Evolutionary conservation across 2,329 filamentous ascomycete species (phyloP), one percentile per base, ranked within the genome.

Genomic region (Cladorrhinum sp.): DNA sequence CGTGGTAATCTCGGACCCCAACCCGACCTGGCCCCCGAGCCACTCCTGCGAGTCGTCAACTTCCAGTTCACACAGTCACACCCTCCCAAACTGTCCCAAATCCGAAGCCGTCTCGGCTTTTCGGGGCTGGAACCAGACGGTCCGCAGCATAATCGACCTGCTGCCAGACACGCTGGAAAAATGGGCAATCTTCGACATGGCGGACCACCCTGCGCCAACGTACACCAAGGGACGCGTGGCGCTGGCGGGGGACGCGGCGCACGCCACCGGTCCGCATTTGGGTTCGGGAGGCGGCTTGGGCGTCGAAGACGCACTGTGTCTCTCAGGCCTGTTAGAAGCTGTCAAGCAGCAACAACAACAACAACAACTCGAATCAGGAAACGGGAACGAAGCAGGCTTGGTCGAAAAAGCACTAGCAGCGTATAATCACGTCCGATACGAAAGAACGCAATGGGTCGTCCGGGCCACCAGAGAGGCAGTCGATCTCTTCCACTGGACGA

Each of bases 221-320:
- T 86, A 81, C 64, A 69, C 73, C 33, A 71, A 73, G 18, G 79
- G 75, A 0, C 70, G 73, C 2, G 70, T 83, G 0, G 79, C 79
- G 54, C 65, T 86, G 5, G 73, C 83, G 0, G 83, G 83, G 1
- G 83, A 86, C 63, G 82, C 83, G 2, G 84, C 84, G 6, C 84
- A 86, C 62, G 82, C 83, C 0, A 73, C 76, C 0, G 81, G 80
- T 0, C 83, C 83, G 2, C 82, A 85, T 68, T 77, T 82, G 6
- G 83, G 83, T 2, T 78, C 82, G 0, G 83, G 84, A 1, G 83
- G 82, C 0, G 81, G 82, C 1, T 78, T 81, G 70, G 82, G 81
- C 9, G 76, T 86, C 51, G 83, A 86, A 69, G 83, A 86, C 65
- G 78, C 77, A 3, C 72, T 81, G 36, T 69, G 79, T 1, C 71